phyloP scores from a whole-genome alignment of 1,139 yeast genomes.

The Candida tunisiensis region DNA sequence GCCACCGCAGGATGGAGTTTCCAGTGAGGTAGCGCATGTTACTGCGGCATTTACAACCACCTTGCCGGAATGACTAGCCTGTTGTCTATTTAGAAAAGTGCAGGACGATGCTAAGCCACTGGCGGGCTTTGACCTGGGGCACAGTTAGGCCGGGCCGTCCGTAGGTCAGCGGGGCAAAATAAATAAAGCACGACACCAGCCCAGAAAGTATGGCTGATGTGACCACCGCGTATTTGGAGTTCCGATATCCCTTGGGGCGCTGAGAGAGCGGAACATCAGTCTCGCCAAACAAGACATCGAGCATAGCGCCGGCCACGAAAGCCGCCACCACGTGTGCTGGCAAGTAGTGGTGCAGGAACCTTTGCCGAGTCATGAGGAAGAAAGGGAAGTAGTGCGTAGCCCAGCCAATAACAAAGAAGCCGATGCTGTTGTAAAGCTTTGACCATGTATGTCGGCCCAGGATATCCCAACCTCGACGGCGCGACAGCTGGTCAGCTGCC shows the following conservation, averaged over 20 bases:
- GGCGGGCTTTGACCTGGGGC: constrained; percentile 52
- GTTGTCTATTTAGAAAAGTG: constrained; percentile 56
- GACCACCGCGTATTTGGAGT: constrained; percentile 13
- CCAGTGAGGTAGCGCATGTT: constrained; percentile 21
- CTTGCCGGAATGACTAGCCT: background rate
- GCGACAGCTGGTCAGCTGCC: constrained; percentile 60
- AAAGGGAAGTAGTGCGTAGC: constrained; percentile 80
- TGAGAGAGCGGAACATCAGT: constrained; percentile 10
- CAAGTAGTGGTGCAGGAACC: constrained; percentile 84
- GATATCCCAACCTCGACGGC: constrained; percentile 50
- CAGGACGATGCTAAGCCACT: constrained; percentile 67
- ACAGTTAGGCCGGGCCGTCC: constrained; percentile 54
- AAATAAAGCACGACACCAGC: constrained; percentile 49
- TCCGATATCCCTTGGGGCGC: constrained; percentile 5
- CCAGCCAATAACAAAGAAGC: constrained; percentile 83
- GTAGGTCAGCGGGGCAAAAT: constrained; percentile 72
- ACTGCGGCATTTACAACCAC: background rate
- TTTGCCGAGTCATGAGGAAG: constrained; percentile 83
- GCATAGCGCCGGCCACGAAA: constrained; percentile 60
- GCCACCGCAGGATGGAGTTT: constrained; percentile 59
- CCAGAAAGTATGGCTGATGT: constrained; percentile 27
- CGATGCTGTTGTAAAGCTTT: constrained; percentile 63
- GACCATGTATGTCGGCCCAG: constrained; percentile 49
- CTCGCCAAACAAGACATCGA: constrained; percentile 64
- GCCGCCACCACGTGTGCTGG: constrained; percentile 94